Percentiles rank a stretch among this genome's conserved stretches.
Conservation (phyloP, 805 yeast genomes). For the Zygosaccharomyces gambellarensis region DNA sequence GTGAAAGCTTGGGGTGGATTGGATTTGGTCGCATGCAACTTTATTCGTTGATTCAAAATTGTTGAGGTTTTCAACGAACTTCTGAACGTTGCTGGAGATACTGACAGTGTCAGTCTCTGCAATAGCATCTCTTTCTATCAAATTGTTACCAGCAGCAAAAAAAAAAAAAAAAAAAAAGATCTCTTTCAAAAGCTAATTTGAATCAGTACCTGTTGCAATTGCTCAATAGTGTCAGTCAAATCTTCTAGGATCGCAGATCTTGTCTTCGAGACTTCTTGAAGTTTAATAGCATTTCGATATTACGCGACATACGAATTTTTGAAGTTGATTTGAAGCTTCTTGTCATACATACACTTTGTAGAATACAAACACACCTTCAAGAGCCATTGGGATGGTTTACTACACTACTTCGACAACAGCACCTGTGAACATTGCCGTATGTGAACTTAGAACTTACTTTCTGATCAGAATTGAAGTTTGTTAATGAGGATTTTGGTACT, state of each 20-base stretch:
- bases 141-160: no score
- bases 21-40: conserved; percentile 9
- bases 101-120: not conserved
- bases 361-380: not conserved
- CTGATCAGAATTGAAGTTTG: not conserved
- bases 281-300: not conserved
- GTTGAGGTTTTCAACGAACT: not conserved
- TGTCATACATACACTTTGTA: not conserved
- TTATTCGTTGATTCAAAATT: not conserved
- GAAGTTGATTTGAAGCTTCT: not conserved
- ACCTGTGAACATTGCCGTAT: conserved; percentile 92
- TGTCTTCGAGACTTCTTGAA: not conserved
- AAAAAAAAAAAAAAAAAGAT: not conserved
- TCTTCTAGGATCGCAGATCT: not conserved
- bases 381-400: conserved; percentile 40
- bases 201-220: not conserved
- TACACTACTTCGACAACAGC: conserved; percentile 84
- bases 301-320: conserved; percentile 2
- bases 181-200: not conserved
- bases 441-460: conserved; percentile 29
- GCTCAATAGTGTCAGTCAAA: not conserved
- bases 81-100: not conserved
- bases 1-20: conserved; percentile 19
- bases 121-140: not conserved
- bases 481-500: conserved; percentile 3